Evolutionary conservation across 176 grass and related monocot genomes (phyloP).

Genomic region (Alloteropsis semialata): DNA sequence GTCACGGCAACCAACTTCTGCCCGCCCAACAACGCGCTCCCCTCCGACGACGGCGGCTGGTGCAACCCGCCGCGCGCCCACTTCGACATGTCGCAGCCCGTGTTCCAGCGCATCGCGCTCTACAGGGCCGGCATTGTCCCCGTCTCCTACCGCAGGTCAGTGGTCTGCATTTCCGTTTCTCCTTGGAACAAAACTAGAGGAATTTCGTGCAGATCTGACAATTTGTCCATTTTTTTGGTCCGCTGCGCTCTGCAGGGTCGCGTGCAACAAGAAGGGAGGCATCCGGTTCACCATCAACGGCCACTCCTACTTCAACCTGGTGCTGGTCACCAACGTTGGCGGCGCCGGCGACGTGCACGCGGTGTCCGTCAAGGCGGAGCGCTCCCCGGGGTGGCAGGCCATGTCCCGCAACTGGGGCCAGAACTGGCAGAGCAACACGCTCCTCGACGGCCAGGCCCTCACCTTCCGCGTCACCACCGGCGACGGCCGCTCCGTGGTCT

Average conservation of each 20-base stretch:
- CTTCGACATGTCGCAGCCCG: constrained; percentile 87
- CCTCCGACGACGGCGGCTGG: constrained; percentile 81
- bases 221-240: accelerated
- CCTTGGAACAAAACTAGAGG: neutral
- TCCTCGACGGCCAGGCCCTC: constrained; percentile 52
- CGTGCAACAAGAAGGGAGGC: constrained; percentile 80
- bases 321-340: constrained; percentile 82
- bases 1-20: constrained; percentile 96
- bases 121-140: constrained; percentile 91
- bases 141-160: constrained; percentile 62
- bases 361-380: constrained; percentile 46
- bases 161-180: neutral
- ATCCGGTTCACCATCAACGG: constrained; percentile 89
- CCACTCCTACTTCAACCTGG: constrained; percentile 92
- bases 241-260: constrained; percentile 5
- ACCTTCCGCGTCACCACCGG: constrained; percentile 61
- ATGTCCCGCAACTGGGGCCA: constrained; percentile 90
- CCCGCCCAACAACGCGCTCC: constrained; percentile 73
- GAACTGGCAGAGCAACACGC: constrained; percentile 81
- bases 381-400: constrained; percentile 43
- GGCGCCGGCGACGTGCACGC: constrained; percentile 77
- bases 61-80: constrained; percentile 81
- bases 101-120: constrained; percentile 83
- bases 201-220: neutral
- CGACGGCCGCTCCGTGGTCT: constrained; percentile 53